Percentiles rank a stretch among this genome's conserved stretches.
Conservation (phyloP, 306 rosid species). For the Fragaria vesca region DNA sequence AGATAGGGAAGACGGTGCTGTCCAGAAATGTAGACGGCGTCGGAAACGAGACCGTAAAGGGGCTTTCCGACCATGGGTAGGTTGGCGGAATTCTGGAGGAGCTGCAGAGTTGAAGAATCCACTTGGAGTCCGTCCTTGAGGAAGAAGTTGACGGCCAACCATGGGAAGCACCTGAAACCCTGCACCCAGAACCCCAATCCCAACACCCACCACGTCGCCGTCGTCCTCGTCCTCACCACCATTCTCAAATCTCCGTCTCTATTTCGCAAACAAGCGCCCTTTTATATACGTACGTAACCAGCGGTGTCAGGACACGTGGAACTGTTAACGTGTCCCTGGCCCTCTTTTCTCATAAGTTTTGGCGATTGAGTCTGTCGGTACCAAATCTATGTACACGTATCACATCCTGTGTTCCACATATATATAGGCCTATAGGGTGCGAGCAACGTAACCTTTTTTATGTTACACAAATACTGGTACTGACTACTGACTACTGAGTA, state of each 20-base stretch:
- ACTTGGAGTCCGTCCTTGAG: conserved; percentile 78
- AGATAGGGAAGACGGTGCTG: conserved; percentile 92
- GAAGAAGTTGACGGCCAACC: conserved; percentile 82
- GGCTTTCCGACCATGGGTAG: conserved; percentile 97
- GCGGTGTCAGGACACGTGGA: background rate
- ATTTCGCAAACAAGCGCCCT: background rate
- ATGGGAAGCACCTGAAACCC: conserved; percentile 86
- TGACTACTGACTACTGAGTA: no score
- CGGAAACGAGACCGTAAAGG: conserved; percentile 73
- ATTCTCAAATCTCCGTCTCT: background rate
- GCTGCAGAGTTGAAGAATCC: conserved; percentile 76
- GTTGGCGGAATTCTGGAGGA: conserved; percentile 80
- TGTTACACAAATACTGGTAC: no score
- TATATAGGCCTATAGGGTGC: no score
- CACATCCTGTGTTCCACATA: no score
- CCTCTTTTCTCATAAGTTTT: background rate
- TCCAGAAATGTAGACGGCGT: conserved; percentile 59
- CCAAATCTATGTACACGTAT: background rate
- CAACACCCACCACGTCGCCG: conserved; percentile 43
- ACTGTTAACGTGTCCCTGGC: background rate
- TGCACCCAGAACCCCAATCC: conserved; percentile 74
- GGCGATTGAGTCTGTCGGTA: no score
- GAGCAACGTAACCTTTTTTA: no score
- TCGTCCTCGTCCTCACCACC: conserved; percentile 30
- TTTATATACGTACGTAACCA: background rate